Conservation (phyloP, 495 filamentous ascomycete genomes). For the Neurospora sp. region DNA sequence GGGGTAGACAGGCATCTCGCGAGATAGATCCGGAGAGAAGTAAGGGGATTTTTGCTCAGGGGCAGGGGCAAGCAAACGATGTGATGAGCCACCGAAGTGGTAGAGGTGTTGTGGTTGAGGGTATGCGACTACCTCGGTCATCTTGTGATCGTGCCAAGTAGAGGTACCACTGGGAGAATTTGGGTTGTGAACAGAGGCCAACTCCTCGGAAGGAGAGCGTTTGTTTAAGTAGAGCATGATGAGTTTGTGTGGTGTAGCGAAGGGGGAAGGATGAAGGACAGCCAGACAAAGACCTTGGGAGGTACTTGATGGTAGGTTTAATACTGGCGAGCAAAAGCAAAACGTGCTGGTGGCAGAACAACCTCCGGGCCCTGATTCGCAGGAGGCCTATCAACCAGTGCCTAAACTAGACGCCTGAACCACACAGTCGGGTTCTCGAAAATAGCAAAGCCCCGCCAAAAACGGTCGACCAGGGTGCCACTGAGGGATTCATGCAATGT, state of each 20-base stretch:
- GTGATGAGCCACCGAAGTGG: conserved; percentile 7
- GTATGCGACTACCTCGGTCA: conserved; percentile 15
- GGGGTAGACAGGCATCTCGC: conserved; percentile 7
- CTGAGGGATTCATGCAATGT: background rate
- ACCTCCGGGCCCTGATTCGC: background rate
- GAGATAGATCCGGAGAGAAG: conserved; percentile 4
- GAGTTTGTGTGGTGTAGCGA: background rate
- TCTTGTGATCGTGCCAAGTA: conserved; percentile 5
- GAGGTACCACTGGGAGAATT: background rate
- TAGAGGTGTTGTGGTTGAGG: conserved; percentile 4
- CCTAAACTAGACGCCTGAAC: background rate
- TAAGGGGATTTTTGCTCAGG: background rate
- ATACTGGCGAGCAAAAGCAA: background rate
- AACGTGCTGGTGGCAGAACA: background rate
- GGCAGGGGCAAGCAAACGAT: conserved; percentile 11
- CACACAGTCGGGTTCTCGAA: background rate
- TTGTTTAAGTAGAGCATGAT: background rate
- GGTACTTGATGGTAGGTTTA: background rate
- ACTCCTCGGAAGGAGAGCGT: background rate
- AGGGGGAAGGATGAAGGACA: background rate
- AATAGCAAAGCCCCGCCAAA: background rate
- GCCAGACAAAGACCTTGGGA: background rate
- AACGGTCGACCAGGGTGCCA: background rate
- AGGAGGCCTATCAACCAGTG: background rate
- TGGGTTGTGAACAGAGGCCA: background rate